phyloP scores from a whole-genome alignment of 2,329 filamentous ascomycete genomes.

The Scorias spongiosa region DNA sequence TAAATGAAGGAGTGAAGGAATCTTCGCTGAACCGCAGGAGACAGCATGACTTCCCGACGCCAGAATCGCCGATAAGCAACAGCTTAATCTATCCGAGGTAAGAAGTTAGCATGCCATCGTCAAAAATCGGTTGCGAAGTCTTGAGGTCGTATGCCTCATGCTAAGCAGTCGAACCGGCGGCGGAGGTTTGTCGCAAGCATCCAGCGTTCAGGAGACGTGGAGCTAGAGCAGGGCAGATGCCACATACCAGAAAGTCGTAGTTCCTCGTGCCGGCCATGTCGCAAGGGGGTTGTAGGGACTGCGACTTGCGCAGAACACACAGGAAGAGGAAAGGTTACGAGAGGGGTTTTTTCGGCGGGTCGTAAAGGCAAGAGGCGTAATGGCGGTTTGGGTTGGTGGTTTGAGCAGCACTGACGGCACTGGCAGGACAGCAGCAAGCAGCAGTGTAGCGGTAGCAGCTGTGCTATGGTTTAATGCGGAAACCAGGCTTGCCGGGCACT shows the following conservation, averaged over 20 bases:
- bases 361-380: too few relatives aligned
- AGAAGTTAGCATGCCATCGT: background rate
- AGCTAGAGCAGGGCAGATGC: background rate
- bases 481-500: background rate
- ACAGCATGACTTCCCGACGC: constrained; percentile 94
- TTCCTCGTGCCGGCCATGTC: constrained; percentile 92
- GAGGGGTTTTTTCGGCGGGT: too few relatives aligned
- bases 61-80: constrained; percentile 88
- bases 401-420: too few relatives aligned
- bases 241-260: constrained; percentile 90
- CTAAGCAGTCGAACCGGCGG: background rate
- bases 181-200: background rate
- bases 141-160: background rate
- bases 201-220: too few relatives aligned
- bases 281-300: background rate
- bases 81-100: constrained; percentile 67
- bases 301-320: too few relatives aligned
- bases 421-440: background rate
- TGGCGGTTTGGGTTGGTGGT: too few relatives aligned
- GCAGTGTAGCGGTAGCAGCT: background rate
- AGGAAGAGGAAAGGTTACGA: too few relatives aligned
- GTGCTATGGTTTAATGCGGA: background rate
- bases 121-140: background rate
- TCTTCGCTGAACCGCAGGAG: constrained; percentile 93
- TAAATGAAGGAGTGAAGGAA: constrained; percentile 93